These are phyloP conservation scores for Prunella vulgaris DNA, from an alignment of 257 asterid species.

Conservation along the genomic window DNA sequence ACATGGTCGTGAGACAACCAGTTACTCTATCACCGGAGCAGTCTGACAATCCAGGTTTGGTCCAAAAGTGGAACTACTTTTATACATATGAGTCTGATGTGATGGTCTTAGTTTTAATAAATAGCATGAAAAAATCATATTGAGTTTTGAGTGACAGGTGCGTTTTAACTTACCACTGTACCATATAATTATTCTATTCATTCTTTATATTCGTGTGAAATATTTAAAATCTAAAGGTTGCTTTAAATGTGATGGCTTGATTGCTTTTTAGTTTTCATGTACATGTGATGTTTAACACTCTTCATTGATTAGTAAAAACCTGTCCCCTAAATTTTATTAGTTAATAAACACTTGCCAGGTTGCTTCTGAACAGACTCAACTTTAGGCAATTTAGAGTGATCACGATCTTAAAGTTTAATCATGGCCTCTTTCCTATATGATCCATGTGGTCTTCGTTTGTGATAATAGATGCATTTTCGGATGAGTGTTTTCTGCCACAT, in stretches of 20 bases:
- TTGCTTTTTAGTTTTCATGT: neutral
- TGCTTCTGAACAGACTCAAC: neutral
- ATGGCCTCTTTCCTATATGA: neutral
- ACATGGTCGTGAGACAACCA: constrained; percentile 89
- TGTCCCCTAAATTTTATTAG: neutral
- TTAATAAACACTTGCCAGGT: neutral
- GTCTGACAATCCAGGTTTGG: constrained; percentile 58
- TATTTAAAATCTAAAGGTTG: neutral
- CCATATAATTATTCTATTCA: neutral
- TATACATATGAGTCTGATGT: neutral
- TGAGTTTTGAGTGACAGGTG: neutral
- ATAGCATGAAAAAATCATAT: neutral
- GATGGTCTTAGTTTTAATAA: neutral
- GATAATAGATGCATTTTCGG: neutral
- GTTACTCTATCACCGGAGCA: constrained; percentile 42
- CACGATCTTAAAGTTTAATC: neutral
- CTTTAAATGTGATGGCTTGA: neutral
- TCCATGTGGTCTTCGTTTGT: neutral
- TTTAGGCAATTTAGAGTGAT: neutral
- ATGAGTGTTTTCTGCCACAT: neutral
- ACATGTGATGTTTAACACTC: neutral
- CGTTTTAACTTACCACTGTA: neutral
- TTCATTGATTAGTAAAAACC: neutral
- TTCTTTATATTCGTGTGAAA: neutral
- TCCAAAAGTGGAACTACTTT: neutral